Conservation (phyloP, 1,139 yeast genomes). For the Geotrichum phurueaensis region DNA sequence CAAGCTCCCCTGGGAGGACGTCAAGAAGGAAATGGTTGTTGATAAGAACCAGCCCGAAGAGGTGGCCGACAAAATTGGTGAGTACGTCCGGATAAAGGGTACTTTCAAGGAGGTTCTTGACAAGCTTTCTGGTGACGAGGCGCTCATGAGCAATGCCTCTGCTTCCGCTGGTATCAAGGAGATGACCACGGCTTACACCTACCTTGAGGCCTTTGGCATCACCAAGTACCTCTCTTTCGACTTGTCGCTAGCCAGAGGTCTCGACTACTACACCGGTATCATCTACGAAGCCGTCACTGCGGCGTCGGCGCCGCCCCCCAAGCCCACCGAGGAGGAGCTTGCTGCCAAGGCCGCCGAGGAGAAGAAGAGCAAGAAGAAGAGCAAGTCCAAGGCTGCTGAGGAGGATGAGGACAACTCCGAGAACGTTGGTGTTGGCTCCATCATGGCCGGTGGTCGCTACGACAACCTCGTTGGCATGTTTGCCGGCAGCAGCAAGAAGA, state of each 20-base stretch:
- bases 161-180: slow-evolving; percentile 81
- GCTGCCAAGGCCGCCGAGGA: slow-evolving; percentile 36
- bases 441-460: slow-evolving; percentile 98
- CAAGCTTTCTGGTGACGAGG: slow-evolving; percentile 50
- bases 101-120: slow-evolving; percentile 61
- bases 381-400: slow-evolving; percentile 31
- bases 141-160: slow-evolving; percentile 54
- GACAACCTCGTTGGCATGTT: slow-evolving; percentile 96
- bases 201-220: slow-evolving; percentile 74
- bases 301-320: slow-evolving; percentile 89
- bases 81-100: slow-evolving; percentile 81
- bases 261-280: slow-evolving; percentile 94
- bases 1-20: slow-evolving; percentile 91
- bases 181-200: slow-evolving; percentile 66
- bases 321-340: slow-evolving; percentile 40
- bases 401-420: slow-evolving; percentile 90
- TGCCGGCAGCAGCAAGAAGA: slow-evolving; percentile 61
- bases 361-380: slow-evolving; percentile 26
- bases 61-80: slow-evolving; percentile 89
- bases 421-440: slow-evolving; percentile 95
- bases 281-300: slow-evolving; percentile 93
- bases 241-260: slow-evolving; percentile 91
- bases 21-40: slow-evolving; percentile 81
- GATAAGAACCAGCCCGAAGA: slow-evolving; percentile 87
- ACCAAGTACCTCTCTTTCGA: slow-evolving; percentile 68